Evolutionary conservation across 257 asterid genomes (phyloP), one percentile per base, ranked within the genome.

Genomic region (Solanum arcanum): DNA sequence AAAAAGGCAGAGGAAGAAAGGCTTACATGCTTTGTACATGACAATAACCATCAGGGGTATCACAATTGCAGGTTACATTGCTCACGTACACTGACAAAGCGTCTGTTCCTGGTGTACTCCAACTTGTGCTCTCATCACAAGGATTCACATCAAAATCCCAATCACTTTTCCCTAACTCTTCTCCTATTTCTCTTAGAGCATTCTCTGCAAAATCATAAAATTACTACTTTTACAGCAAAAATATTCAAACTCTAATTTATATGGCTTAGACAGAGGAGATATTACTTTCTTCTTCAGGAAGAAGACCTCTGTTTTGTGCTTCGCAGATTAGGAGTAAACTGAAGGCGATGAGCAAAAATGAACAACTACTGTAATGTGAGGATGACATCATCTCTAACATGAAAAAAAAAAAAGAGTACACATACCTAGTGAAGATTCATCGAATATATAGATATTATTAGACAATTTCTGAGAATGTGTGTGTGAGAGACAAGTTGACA

Each of bases 1-100:
- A 31, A 72, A 72, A 27, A 72, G 11, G 29, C 9, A 37, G 27
- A 39, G 21, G 62, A 82, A 31, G 14, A 68, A 68, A 83, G 31
- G 20, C 91, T 72, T 52, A 91, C 93, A 91, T 88, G 86, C 35
- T 66, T 46, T 44, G 35, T 9, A 91, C 92, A 75, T 91, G 92
- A 49, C 93, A 91, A 29, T 49, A 29, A 4, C 56, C 47, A 44
- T 21, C 64, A 49, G 5, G 37, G 25, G 75, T 88, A 47, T 89
- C 12, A 39, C 93, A 91, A 77, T 90, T 60, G 74, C 93, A 89
- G 29, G 73, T 73, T 41, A 89, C 87, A 1, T 60, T 72, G 12
- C 85, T 89, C 7, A 9, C 14, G 39, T 66, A 37, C 18, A 21
- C 37, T 21, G 84, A 60, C 20, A 11, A 16, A 37, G 15, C 33